phyloP scores from a whole-genome alignment of 495 filamentous ascomycete genomes.

The Delitschia confertaspora region DNA sequence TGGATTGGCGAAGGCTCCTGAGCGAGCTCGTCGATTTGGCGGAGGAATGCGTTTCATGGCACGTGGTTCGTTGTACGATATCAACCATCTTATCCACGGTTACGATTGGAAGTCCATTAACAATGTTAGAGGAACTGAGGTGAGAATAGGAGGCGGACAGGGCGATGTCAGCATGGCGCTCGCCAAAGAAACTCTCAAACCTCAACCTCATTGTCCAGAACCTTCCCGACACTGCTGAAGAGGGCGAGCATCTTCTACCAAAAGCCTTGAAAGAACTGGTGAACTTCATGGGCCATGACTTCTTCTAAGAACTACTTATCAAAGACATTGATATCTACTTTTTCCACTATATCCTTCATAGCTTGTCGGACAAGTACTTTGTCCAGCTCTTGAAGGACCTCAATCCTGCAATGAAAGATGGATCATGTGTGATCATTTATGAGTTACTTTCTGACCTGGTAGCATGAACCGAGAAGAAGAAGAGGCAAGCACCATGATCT shows the following conservation, averaged over 20 bases:
- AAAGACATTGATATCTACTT: conserved; percentile 20
- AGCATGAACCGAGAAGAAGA: conserved; percentile 30
- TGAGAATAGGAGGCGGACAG: conserved; percentile 16
- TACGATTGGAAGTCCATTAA: background rate
- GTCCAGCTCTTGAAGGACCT: conserved; percentile 11
- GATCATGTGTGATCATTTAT: conserved; percentile 7
- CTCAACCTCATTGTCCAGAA: conserved; percentile 22
- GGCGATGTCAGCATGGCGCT: conserved; percentile 13
- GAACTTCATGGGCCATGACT: conserved; percentile 17
- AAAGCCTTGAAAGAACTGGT: conserved; percentile 6
- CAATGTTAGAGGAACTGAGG: too few species aligned
- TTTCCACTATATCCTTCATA: conserved; percentile 16
- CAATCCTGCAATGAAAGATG: conserved; percentile 12
- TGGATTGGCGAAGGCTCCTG: conserved; percentile 4
- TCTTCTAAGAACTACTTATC: conserved; percentile 18
- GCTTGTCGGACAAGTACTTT: conserved; percentile 22
- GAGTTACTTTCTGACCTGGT: background rate
- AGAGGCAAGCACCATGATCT: background rate
- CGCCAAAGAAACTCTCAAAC: conserved; percentile 8
- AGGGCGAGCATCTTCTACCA: conserved; percentile 15
- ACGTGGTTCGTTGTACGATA: background rate
- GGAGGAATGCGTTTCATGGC: conserved; percentile 1
- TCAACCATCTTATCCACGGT: background rate
- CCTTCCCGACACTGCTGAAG: conserved; percentile 24
- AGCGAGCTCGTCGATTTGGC: conserved; percentile 7